phyloP scores from a whole-genome alignment of 2,329 filamentous ascomycete genomes.

The Alternaria arborescens region DNA sequence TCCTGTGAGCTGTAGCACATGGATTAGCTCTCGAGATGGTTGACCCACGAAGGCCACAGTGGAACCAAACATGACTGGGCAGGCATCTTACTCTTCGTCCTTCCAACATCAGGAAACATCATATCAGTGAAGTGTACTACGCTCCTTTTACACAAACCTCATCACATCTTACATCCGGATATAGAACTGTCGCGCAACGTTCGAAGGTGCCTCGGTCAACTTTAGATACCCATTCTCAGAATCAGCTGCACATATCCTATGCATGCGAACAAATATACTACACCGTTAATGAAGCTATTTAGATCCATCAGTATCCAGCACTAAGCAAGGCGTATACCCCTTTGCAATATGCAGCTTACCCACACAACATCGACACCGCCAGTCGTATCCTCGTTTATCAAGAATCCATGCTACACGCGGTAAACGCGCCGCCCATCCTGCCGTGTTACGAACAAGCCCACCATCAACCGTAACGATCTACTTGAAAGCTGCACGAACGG shows the following conservation, averaged over 20 bases:
- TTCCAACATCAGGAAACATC: not conserved
- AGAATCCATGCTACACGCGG: not conserved
- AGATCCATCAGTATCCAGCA: not conserved
- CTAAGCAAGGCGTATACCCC: not conserved
- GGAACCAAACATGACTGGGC: not conserved
- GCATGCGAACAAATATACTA: not conserved
- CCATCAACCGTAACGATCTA: not conserved
- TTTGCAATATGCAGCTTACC: constrained; percentile 1
- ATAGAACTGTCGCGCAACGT: not conserved
- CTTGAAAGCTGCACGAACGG: not conserved
- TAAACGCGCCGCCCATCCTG: constrained; percentile 1
- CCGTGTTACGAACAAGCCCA: not conserved
- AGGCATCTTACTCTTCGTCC: not conserved
- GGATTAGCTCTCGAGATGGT: not conserved
- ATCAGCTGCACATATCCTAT: not conserved
- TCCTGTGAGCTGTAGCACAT: not conserved
- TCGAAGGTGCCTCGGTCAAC: not conserved
- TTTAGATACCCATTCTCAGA: not conserved
- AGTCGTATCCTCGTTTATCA: not conserved
- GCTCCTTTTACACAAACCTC: not conserved
- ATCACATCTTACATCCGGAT: not conserved
- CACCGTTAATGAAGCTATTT: not conserved
- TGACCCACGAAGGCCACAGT: not conserved
- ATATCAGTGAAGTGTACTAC: not conserved
- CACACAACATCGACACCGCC: not conserved